Evolutionary conservation across 2,329 filamentous ascomycete genomes (phyloP), one percentile per base, ranked within the genome.

Genomic region (Penicillium decumbens): DNA sequence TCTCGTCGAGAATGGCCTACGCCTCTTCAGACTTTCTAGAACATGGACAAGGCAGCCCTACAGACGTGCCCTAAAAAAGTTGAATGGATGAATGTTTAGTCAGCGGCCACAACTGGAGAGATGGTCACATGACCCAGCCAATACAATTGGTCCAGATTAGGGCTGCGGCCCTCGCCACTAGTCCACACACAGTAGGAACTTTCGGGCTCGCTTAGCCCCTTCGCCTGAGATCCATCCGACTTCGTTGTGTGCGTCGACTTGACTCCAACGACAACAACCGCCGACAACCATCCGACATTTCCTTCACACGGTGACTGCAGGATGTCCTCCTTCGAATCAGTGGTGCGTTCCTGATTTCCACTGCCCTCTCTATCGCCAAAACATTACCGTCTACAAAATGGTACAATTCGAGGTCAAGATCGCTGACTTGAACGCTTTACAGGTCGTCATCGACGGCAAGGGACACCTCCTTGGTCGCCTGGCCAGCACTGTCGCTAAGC

Each of bases 381-480:
- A 48, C 37, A 45, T 43, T 29, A 42, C 43, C 41, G 47, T 43
- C 46, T 37, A 50, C 41, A 47, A 52, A 38, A 47, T 46, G 45
- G 43, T 57, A 28, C 39, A 47, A 33, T 24, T 40, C 24, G 51
- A 47, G 49, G 43, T 30, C 24, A 41, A 47, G 44, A 59, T 65
- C 55, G 64, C 75, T 62, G 73, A 77, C 70, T 53, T 61, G 74
- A 45, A 68, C 73, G n/a, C 65, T 66, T 56, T 57, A 60, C 66
- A 95, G 90, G 86, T 96, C 81, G 88, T 96, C 81, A 95, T 98
- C 76, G 93, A 98, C 86, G 93, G 91, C 89, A 98, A 98, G 87
- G 93, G 93, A 80, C 93, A 98, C 81, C 88, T 98, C 77, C 90
- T 98, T 78, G 93, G 93, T 83, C 92, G 93, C 78, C 86, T 98